These are phyloP conservation scores for Leishmania arabica DNA, from an alignment of 208 protist genomes.

Conservation along the genomic window DNA sequence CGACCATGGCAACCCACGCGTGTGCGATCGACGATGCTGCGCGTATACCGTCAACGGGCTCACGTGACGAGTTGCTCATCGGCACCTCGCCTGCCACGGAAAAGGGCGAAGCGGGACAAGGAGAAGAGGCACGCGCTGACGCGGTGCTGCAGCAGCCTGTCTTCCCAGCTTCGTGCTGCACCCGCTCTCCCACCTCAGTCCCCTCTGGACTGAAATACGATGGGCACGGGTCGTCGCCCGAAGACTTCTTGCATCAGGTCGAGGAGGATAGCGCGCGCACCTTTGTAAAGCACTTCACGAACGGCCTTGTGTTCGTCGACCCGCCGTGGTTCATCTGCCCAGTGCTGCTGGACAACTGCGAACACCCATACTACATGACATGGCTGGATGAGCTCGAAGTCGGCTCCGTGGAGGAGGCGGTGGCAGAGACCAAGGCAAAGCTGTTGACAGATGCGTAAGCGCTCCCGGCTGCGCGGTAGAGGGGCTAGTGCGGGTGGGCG, in stretches of 20 bases:
- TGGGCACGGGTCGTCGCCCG: neutral
- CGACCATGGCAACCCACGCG: neutral
- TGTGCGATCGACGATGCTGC: neutral
- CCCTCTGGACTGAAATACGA: neutral
- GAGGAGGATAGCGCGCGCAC: conserved; percentile 14
- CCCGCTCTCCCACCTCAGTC: neutral
- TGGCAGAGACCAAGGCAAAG: conserved; percentile 27
- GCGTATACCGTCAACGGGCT: neutral
- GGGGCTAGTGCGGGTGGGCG: neutral
- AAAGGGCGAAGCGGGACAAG: neutral
- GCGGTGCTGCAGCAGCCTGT: neutral
- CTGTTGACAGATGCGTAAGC: conserved; percentile 7
- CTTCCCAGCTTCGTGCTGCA: neutral
- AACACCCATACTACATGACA: conserved; percentile 67
- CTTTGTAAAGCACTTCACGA: conserved; percentile 26
- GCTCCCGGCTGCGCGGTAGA: neutral
- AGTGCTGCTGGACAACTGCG: conserved; percentile 56
- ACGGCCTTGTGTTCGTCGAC: conserved; percentile 54
- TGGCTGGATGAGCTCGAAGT: conserved; percentile 66
- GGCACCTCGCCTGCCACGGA: neutral
- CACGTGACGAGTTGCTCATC: neutral
- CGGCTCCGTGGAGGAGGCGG: conserved; percentile 46
- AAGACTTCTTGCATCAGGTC: neutral
- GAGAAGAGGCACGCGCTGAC: neutral
- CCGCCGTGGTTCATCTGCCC: conserved; percentile 80